Conservation (phyloP, 83 land plant species). For the Thuja plicata region DNA sequence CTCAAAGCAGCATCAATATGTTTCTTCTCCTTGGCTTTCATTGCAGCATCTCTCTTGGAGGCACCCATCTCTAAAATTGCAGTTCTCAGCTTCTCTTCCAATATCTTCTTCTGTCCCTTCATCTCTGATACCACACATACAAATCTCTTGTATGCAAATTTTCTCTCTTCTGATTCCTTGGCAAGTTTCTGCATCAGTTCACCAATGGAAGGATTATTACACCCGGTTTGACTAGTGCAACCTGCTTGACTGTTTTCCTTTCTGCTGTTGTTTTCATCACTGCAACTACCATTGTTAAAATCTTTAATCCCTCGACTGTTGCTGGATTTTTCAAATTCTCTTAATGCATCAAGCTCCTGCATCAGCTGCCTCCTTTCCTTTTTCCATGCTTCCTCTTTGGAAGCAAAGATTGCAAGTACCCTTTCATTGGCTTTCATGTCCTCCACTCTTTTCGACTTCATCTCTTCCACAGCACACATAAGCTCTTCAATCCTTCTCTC, state of each 20-base stretch:
- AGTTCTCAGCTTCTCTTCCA: not conserved
- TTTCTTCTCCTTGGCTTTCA: slow-evolving; percentile 3
- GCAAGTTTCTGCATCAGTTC: not conserved
- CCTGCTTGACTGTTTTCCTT: not conserved
- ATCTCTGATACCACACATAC: not conserved
- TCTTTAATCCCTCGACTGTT: not conserved
- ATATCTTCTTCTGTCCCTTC: not conserved
- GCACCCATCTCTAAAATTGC: not conserved
- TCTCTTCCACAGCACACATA: not conserved
- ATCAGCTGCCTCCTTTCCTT: not conserved
- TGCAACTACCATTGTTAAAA: not conserved
- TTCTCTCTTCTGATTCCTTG: not conserved
- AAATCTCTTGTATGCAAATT: not conserved
- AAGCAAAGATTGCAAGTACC: slow-evolving; percentile 2
- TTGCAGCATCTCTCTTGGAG: not conserved
- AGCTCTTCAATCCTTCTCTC: not conserved
- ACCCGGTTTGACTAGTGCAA: not conserved
- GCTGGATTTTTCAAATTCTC: not conserved
- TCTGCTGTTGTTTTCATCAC: not conserved
- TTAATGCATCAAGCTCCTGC: slow-evolving; percentile 2
- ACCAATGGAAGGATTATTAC: not conserved
- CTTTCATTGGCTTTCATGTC: slow-evolving; percentile 2
- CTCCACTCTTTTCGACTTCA: not conserved
- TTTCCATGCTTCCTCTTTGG: slow-evolving; percentile 9
- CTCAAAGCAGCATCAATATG: slow-evolving; percentile 11